These are phyloP conservation scores for Serendipita indica DNA, from an alignment of 768 basidiomycete species.

Conservation along the genomic window DNA sequence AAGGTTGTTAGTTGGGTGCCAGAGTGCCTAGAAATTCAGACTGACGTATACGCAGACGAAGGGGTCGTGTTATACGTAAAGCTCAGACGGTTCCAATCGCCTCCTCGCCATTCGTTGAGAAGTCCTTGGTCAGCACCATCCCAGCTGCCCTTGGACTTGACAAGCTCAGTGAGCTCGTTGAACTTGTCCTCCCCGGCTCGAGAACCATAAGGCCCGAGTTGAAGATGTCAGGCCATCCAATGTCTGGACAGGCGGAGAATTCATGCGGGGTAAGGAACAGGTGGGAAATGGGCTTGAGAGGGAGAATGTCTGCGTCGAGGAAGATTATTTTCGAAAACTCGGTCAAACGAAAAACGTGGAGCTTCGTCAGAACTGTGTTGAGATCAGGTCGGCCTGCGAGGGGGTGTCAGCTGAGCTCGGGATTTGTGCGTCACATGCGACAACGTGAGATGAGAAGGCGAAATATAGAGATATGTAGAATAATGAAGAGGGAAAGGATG, in stretches of 20 bases:
- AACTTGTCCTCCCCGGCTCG: conserved; percentile 72
- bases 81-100: conserved; percentile 82
- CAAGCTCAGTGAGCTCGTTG: conserved; percentile 48
- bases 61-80: conserved; percentile 99
- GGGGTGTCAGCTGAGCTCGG: conserved; percentile 11
- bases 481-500: no score
- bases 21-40: conserved; percentile 17
- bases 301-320: conserved; percentile 85
- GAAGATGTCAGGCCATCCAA: conserved; percentile 99
- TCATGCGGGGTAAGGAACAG: conserved; percentile 72
- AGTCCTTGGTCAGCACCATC: conserved; percentile 99
- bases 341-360: conserved; percentile 86
- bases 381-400: conserved; percentile 81
- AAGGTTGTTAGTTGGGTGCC: conserved; percentile 18
- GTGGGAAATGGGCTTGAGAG: conserved; percentile 76
- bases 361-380: conserved; percentile 83
- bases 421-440: conserved; percentile 13
- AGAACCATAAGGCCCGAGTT: conserved; percentile 93
- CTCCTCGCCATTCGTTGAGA: conserved; percentile 85
- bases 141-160: conserved; percentile 74
- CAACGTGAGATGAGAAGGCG: conserved; percentile 13
- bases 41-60: conserved; percentile 89
- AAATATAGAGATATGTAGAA: conserved; percentile 14
- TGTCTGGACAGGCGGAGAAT: conserved; percentile 90
- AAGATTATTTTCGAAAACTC: conserved; percentile 79